Evolutionary conservation across 495 filamentous ascomycete genomes (phyloP), one percentile per base, ranked within the genome.

Genomic region (Daldinia childiae): DNA sequence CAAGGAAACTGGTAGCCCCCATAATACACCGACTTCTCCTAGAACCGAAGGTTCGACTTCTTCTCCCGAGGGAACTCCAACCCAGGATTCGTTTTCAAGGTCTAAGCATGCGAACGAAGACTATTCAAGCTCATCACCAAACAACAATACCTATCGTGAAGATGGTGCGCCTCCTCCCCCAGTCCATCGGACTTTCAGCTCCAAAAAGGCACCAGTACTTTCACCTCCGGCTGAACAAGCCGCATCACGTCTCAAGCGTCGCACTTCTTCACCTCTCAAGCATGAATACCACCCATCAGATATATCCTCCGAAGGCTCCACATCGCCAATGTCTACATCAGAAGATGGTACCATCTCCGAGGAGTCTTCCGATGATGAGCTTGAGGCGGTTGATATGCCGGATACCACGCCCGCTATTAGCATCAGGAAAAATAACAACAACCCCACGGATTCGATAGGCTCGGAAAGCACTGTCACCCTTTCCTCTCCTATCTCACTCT

Each of bases 281-380:
- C 95, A 98, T 74, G 94, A 99, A 81, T 99, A 97, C 74, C 92
- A 93, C 70, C 96, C 96, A 2, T 98, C 95, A 1, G 94, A 93
- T 43, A 88, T 79, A 0, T 84, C 83, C 1, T 85, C 83, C 1
- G 80, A 81, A 19, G 79, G 78, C 60, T 78, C 80, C 14, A 72
- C 88, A 58, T 91, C 91, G 0, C 72, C 76, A 14, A 77, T 68
- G 29, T 82, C 82, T 6, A 72, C 68, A 29, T 74, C 73, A 27
- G 79, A 80, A 41, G 72, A 79, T 29, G 84, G 84, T 8, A 83
- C 82, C 4, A 77, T 82, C 51, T 80, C 78, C 1, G 71, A 80
- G 1, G 77, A 82, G 36, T 84, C 82, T n/a, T 82, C 81, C 21
- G 82, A 83, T 54, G 86, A 85, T 41, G 85, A 85, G 19, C 74